Percentiles rank a stretch among this genome's conserved stretches.
These are phyloP conservation scores for Hirschfeldia incana DNA, from an alignment of 345 rosid species.

Conservation along the genomic window DNA sequence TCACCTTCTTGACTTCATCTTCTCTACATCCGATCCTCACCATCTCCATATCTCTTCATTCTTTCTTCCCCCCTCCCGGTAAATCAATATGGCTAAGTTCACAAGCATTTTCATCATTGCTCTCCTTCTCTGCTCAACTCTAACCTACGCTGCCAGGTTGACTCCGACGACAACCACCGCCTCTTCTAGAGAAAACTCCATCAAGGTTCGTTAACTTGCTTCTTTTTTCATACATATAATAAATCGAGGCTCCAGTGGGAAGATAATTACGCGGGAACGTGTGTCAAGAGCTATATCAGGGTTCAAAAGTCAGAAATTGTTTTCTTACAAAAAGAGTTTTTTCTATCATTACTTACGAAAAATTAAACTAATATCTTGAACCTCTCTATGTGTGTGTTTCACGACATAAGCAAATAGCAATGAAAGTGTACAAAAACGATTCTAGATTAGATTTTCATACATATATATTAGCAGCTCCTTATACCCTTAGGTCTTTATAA, in stretches of 20 bases:
- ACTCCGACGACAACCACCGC: constrained; percentile 40
- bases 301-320: not conserved
- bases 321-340: not conserved
- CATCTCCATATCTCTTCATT: constrained; percentile 7
- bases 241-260: not conserved
- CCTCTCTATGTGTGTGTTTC: not conserved
- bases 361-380: not conserved
- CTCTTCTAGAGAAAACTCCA: constrained; percentile 33
- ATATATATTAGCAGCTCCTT: not conserved
- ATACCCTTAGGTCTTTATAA: not conserved
- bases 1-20: constrained; percentile 18
- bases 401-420: not conserved
- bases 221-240: not conserved
- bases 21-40: constrained; percentile 28
- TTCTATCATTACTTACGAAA: not conserved
- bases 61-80: constrained; percentile 1
- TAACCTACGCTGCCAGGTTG: constrained; percentile 49
- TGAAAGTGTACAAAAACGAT: not conserved
- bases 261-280: not conserved
- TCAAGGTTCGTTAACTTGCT: constrained; percentile 36
- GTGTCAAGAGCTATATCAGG: not conserved
- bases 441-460: not conserved
- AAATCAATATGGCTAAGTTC: constrained; percentile 44
- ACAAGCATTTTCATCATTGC: constrained; percentile 42
- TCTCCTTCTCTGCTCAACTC: constrained; percentile 52